A percentile compares a stretch with the other conserved stretches of the same genome.
Conservation (phyloP, 179 eudicot genomes). For the Dionaea muscipula region DNA sequence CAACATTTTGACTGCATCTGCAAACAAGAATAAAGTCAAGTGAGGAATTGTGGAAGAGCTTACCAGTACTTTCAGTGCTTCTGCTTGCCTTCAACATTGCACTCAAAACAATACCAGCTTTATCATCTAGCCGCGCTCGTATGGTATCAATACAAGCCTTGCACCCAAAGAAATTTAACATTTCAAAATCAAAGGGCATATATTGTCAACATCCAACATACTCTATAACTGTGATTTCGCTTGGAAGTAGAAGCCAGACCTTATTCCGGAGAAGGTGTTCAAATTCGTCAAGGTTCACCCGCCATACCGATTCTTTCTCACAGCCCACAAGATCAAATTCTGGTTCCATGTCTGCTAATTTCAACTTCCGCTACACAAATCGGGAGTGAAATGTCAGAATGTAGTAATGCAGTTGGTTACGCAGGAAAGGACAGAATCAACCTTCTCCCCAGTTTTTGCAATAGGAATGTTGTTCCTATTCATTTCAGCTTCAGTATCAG, state of each 20-base stretch:
- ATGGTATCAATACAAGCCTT: constrained; percentile 67
- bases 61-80: constrained; percentile 43
- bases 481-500: constrained; percentile 25
- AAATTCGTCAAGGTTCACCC: constrained; percentile 78
- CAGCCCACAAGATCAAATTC: constrained; percentile 21
- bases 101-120: constrained; percentile 47
- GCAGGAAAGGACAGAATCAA: constrained; percentile 15
- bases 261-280: constrained; percentile 50
- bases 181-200: neutral
- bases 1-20: neutral
- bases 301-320: constrained; percentile 64
- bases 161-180: constrained; percentile 10
- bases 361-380: constrained; percentile 38
- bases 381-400: constrained; percentile 15
- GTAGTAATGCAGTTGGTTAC: constrained; percentile 1
- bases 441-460: constrained; percentile 50
- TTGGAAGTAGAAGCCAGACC: constrained; percentile 24
- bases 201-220: neutral
- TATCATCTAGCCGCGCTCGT: constrained; percentile 38
- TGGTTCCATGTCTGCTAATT: constrained; percentile 22
- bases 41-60: neutral
- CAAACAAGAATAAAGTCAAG: neutral
- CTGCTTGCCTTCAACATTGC: constrained; percentile 57
- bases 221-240: neutral
- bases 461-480: constrained; percentile 14